These are phyloP conservation scores for Onygenales sp. DNA, from an alignment of 2,329 filamentous ascomycete species.

Conservation along the genomic window DNA sequence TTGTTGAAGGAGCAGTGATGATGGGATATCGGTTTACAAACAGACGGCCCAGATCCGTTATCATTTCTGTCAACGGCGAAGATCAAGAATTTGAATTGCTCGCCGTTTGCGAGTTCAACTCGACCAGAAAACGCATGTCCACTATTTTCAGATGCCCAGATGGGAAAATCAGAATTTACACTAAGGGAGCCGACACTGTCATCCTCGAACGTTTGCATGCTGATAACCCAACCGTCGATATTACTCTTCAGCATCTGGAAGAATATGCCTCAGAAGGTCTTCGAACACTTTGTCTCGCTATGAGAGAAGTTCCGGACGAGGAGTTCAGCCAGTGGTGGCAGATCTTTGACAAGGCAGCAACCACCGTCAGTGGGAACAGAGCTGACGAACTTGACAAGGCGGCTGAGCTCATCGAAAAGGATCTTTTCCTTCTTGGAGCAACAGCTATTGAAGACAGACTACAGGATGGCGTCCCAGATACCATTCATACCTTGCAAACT, in stretches of 20 bases:
- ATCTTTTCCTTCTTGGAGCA: conserved; percentile 82
- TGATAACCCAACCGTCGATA: conserved; percentile 77
- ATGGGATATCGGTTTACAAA: conserved; percentile 87
- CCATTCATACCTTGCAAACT: conserved; percentile 91
- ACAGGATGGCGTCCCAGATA: conserved; percentile 95
- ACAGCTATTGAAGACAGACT: conserved; percentile 96
- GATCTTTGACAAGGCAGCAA: conserved; percentile 78
- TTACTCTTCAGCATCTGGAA: conserved; percentile 90
- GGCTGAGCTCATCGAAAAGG: conserved; percentile 86
- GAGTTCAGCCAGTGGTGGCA: conserved; percentile 83
- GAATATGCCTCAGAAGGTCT: conserved; percentile 96
- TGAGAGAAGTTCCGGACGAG: conserved; percentile 83
- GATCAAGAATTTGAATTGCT: conserved; percentile 79
- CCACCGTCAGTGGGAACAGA: conserved; percentile 84
- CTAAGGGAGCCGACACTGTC: conserved; percentile 94
- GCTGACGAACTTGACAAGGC: conserved; percentile 95
- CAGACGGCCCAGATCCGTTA: conserved; percentile 78
- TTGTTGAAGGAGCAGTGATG: conserved; percentile 79
- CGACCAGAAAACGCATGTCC: conserved; percentile 94
- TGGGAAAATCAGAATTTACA: conserved; percentile 87
- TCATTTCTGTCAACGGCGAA: conserved; percentile 65
- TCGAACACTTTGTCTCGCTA: conserved; percentile 85
- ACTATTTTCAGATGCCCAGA: conserved; percentile 94
- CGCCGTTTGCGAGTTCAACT: conserved; percentile 99
- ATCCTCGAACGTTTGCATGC: conserved; percentile 82